Conservation (phyloP, 768 basidiomycete genomes). For the Boletus reticuloceps region DNA sequence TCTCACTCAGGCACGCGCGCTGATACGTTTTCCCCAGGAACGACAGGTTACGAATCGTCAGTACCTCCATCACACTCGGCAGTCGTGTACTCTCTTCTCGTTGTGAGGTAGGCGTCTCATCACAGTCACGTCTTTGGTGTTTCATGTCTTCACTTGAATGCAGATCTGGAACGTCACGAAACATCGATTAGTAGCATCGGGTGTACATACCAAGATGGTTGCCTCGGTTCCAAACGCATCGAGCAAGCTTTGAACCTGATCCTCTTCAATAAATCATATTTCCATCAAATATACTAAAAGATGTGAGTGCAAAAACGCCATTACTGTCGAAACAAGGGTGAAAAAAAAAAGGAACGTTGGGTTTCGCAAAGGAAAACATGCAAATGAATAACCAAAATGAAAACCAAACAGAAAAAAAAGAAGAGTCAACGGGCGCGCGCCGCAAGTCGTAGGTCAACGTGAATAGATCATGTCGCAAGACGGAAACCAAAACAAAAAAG, state of each 20-base stretch:
- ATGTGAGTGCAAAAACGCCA: constrained; percentile 11
- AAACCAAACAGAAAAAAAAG: neutral
- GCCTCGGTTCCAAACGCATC: constrained; percentile 31
- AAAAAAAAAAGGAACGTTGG: constrained; percentile 1
- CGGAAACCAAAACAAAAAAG: constrained; percentile 15
- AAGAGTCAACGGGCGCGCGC: constrained; percentile 3
- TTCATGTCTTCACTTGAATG: neutral
- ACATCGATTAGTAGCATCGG: constrained; percentile 52
- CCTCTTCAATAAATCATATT: constrained; percentile 8
- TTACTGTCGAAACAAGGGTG: neutral
- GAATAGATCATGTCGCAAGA: constrained; percentile 8
- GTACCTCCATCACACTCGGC: constrained; percentile 50
- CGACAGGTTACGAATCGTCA: constrained; percentile 50
- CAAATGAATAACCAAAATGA: neutral
- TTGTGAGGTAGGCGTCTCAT: constrained; percentile 40
- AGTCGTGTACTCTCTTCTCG: constrained; percentile 45
- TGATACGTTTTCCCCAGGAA: constrained; percentile 32
- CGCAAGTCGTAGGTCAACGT: neutral
- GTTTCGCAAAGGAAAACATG: constrained; percentile 7
- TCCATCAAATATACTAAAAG: constrained; percentile 3
- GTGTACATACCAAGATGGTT: constrained; percentile 54
- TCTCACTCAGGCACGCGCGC: neutral
- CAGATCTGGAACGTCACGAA: constrained; percentile 59
- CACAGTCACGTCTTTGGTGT: neutral
- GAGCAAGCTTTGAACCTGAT: constrained; percentile 19